These are phyloP conservation scores for Vanderwaltozyma yarrowii DNA, from an alignment of 805 yeast genomes.

Conservation along the genomic window DNA sequence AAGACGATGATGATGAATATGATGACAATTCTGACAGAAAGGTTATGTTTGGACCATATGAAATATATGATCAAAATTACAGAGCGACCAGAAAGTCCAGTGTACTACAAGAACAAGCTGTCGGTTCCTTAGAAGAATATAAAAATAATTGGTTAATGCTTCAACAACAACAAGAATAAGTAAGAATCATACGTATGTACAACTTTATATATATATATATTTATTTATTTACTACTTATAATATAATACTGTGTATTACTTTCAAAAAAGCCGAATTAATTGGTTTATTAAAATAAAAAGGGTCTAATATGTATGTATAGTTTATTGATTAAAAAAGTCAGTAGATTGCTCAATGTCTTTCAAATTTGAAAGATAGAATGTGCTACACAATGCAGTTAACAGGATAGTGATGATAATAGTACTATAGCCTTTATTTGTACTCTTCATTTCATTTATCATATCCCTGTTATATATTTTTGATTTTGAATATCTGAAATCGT, in stretches of 20 bases:
- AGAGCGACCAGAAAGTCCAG: conserved; percentile 19
- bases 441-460: too few species aligned
- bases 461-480: background rate
- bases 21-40: conserved; percentile 1
- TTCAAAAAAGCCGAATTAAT: background rate
- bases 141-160: conserved; percentile 30
- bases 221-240: background rate
- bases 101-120: conserved; percentile 25
- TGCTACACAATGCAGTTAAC: background rate
- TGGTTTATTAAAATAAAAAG: too few species aligned
- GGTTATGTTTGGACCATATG: conserved; percentile 12
- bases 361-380: background rate
- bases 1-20: conserved; percentile 20
- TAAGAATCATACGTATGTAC: background rate
- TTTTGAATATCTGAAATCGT: too few species aligned
- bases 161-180: conserved; percentile 24
- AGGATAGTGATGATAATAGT: too few species aligned
- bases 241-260: background rate
- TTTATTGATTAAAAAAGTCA: background rate
- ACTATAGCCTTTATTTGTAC: background rate
- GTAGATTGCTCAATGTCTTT: background rate
- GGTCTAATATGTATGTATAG: background rate
- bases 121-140: conserved; percentile 29
- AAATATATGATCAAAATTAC: conserved; percentile 10
- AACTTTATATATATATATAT: too few species aligned